Conservation (phyloP, 495 filamentous ascomycete genomes). For the Usnea hakonensis region DNA sequence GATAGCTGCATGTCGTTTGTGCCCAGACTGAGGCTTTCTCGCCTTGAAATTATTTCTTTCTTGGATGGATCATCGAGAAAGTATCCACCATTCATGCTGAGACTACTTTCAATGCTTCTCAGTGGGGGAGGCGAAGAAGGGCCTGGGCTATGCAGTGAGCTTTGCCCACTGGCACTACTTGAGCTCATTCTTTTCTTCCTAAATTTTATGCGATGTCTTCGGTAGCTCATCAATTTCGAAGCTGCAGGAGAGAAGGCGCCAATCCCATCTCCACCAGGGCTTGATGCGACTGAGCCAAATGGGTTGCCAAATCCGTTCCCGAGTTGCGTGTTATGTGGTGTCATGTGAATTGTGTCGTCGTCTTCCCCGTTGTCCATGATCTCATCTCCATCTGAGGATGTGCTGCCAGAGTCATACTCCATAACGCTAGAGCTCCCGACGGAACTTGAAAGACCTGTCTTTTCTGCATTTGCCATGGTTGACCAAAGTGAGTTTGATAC, state of each 20-base stretch:
- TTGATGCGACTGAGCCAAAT: slow-evolving; percentile 40
- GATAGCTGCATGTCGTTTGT: slow-evolving; percentile 82
- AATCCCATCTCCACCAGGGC: slow-evolving; percentile 51
- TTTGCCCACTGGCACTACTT: slow-evolving; percentile 63
- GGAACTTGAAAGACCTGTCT: slow-evolving; percentile 70
- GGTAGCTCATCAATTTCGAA: slow-evolving; percentile 68
- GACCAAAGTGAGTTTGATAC: slow-evolving; percentile 38
- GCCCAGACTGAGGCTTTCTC: slow-evolving; percentile 80
- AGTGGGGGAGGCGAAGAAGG: slow-evolving; percentile 57
- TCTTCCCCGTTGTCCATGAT: slow-evolving; percentile 67
- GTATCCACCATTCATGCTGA: slow-evolving; percentile 36
- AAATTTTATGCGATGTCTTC: slow-evolving; percentile 51
- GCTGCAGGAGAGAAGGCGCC: slow-evolving; percentile 57
- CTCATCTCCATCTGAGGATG: slow-evolving; percentile 68
- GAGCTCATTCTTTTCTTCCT: slow-evolving; percentile 50
- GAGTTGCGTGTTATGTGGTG: slow-evolving; percentile 55
- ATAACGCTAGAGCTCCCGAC: slow-evolving; percentile 77
- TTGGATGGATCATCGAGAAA: slow-evolving; percentile 37
- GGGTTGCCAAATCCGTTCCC: slow-evolving; percentile 38
- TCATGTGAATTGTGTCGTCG: slow-evolving; percentile 67
- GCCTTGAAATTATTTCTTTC: slow-evolving; percentile 48
- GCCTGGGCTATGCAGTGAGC: slow-evolving; percentile 58
- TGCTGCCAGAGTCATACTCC: slow-evolving; percentile 66
- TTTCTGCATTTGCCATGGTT: slow-evolving; percentile 49
- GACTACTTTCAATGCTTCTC: slow-evolving; percentile 48